These are phyloP conservation scores for Mesembryanthemum crystallinum DNA, from an alignment of 148 eudicot genomes.

Conservation along the genomic window DNA sequence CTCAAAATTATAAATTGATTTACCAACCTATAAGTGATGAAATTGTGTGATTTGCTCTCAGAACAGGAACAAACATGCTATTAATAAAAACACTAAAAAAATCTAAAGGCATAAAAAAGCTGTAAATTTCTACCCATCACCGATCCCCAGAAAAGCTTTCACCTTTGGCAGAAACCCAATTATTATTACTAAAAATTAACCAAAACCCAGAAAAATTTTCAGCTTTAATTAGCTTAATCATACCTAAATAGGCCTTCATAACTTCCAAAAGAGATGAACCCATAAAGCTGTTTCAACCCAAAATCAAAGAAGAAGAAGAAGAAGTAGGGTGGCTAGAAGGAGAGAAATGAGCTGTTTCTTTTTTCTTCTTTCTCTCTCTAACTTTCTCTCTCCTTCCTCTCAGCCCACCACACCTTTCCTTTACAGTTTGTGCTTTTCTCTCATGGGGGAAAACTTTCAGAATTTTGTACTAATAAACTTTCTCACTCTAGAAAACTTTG, in stretches of 20 bases:
- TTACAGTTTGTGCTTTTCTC: slow-evolving; percentile 38
- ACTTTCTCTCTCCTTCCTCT: slow-evolving; percentile 21
- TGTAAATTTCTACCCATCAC: slow-evolving; percentile 15
- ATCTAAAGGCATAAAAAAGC: not conserved
- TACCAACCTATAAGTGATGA: slow-evolving; percentile 26
- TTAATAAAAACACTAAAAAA: slow-evolving; percentile 3
- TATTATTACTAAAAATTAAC: slow-evolving; percentile 1
- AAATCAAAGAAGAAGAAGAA: too few relatives aligned
- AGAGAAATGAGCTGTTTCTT: slow-evolving; percentile 24
- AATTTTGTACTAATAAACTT: slow-evolving; percentile 15
- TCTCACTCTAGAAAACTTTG: slow-evolving; percentile 33
- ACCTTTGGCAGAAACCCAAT: slow-evolving; percentile 21
- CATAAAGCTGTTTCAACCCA: slow-evolving; percentile 30
- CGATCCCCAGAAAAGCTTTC: slow-evolving; percentile 35
- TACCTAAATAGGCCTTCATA: slow-evolving; percentile 18
- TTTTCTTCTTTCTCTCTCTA: slow-evolving; percentile 15
- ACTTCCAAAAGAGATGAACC: slow-evolving; percentile 8
- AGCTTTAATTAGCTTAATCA: slow-evolving; percentile 16
- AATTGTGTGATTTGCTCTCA: slow-evolving; percentile 21
- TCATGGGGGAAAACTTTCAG: slow-evolving; percentile 28
- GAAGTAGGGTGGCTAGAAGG: slow-evolving; percentile 10
- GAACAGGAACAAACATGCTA: slow-evolving; percentile 19
- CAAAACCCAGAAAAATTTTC: slow-evolving; percentile 14
- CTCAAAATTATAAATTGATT: not conserved
- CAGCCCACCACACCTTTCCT: slow-evolving; percentile 34